Percentiles rank a stretch among this genome's conserved stretches.
These are phyloP conservation scores for Yarrowia bubula DNA, from an alignment of 805 yeast species.

Conservation along the genomic window DNA sequence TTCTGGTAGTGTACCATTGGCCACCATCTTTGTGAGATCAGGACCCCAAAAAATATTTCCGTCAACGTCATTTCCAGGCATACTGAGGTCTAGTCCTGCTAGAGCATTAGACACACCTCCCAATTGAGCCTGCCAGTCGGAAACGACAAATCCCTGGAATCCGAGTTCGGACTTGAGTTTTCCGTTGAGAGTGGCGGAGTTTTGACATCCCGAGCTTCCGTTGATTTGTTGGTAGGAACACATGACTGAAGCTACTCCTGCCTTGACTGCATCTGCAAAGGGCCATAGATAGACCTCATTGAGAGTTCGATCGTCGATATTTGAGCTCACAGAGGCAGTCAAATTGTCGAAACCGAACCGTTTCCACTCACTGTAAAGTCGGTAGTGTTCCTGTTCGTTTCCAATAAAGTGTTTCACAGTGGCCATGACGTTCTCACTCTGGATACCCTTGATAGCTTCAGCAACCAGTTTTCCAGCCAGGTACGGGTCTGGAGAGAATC, in stretches of 20 bases:
- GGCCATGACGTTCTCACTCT: background rate
- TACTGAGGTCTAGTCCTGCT: background rate
- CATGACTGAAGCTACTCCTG: background rate
- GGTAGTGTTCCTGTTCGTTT: constrained; percentile 1
- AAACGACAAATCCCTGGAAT: background rate
- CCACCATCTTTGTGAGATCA: background rate
- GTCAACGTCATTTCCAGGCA: constrained; percentile 1
- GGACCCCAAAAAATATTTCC: background rate
- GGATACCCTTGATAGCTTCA: background rate
- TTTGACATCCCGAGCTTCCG: background rate
- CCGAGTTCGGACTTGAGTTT: constrained; percentile 1
- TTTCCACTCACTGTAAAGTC: background rate
- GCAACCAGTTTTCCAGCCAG: background rate
- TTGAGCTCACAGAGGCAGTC: background rate
- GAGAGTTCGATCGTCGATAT: background rate
- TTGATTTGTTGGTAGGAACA: background rate
- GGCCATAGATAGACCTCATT: background rate
- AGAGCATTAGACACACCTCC: constrained; percentile 1
- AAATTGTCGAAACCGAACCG: background rate
- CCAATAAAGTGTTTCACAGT: background rate
- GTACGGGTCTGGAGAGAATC: background rate
- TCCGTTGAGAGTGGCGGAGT: background rate
- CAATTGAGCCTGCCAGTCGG: background rate
- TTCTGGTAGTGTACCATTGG: background rate
- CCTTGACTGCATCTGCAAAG: background rate